A percentile compares a stretch with the other conserved stretches of the same genome.
Conservation (phyloP, 106 monocot species). For the Posidonia australis region DNA sequence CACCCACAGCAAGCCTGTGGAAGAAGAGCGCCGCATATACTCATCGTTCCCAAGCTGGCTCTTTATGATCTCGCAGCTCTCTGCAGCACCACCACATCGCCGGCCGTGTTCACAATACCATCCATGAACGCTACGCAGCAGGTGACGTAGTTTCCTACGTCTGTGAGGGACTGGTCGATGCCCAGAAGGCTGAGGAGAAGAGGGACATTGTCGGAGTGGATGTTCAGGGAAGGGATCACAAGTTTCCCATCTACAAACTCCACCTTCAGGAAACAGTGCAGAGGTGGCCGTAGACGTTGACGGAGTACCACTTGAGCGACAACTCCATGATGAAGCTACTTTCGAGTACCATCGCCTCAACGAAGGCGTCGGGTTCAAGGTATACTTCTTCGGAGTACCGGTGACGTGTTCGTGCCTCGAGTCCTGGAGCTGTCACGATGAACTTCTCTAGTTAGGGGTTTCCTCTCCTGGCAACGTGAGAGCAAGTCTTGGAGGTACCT, state of each 20-base stretch:
- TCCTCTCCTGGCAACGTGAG: too few relatives aligned
- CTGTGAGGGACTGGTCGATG: background rate
- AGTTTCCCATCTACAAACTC: conserved; percentile 2
- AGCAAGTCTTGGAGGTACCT: too few relatives aligned
- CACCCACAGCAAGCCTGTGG: background rate
- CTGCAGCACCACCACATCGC: background rate
- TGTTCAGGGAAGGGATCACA: background rate
- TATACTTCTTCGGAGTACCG: too few relatives aligned
- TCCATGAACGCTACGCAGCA: background rate
- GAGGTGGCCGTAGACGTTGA: too few relatives aligned
- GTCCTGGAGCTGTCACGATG: too few relatives aligned
- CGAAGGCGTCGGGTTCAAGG: too few relatives aligned
- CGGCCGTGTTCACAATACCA: background rate
- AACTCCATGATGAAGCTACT: too few relatives aligned
- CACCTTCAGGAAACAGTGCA: conserved; percentile 1
- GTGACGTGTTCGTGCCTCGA: too few relatives aligned
- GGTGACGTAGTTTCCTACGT: background rate
- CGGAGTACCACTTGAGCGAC: too few relatives aligned
- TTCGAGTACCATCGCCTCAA: too few relatives aligned
- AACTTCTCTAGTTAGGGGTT: too few relatives aligned
- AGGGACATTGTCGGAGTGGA: background rate
- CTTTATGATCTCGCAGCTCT: background rate
- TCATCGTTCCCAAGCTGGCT: background rate
- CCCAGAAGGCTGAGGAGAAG: background rate
- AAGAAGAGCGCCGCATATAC: background rate